Evolutionary conservation across 371 early-diverging fungal genomes (phyloP).

Genomic region (Nematocida sp.): DNA sequence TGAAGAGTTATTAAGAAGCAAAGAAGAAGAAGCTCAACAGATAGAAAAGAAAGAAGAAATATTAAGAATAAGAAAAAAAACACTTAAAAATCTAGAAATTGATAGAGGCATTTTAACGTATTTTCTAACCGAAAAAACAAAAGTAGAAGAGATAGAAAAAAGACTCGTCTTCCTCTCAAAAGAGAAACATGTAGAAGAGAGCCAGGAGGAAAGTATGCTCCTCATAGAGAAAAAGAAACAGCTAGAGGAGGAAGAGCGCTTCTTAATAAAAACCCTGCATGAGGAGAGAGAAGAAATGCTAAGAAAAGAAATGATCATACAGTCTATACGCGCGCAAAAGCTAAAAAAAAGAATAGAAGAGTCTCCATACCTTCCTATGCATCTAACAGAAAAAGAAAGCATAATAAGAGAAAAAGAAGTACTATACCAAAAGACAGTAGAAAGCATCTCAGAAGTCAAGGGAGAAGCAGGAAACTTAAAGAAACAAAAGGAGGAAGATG

Average conservation of each 20-base stretch:
- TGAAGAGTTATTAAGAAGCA: background rate
- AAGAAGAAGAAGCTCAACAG: background rate
- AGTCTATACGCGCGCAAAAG: background rate
- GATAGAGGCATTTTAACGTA: background rate
- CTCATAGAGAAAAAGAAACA: background rate
- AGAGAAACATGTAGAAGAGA: background rate
- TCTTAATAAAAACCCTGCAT: conserved; percentile 1
- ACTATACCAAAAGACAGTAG: background rate
- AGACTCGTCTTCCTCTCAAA: background rate
- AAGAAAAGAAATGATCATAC: background rate
- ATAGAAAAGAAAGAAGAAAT: background rate
- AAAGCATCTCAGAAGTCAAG: conserved; percentile 28
- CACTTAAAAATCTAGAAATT: background rate
- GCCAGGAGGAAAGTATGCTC: background rate
- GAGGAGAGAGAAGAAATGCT: background rate
- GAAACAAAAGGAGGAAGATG: conserved; percentile 70
- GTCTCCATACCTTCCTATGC: background rate
- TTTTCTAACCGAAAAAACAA: background rate
- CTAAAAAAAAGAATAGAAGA: background rate
- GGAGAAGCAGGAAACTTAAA: conserved; percentile 78
- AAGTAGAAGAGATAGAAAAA: background rate
- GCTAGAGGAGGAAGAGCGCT: background rate
- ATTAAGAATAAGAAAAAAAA: background rate
- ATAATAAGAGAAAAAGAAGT: background rate
- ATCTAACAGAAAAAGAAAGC: background rate